phyloP scores from a whole-genome alignment of 1,284 basidiomycete genomes.

The Puccinia horiana region DNA sequence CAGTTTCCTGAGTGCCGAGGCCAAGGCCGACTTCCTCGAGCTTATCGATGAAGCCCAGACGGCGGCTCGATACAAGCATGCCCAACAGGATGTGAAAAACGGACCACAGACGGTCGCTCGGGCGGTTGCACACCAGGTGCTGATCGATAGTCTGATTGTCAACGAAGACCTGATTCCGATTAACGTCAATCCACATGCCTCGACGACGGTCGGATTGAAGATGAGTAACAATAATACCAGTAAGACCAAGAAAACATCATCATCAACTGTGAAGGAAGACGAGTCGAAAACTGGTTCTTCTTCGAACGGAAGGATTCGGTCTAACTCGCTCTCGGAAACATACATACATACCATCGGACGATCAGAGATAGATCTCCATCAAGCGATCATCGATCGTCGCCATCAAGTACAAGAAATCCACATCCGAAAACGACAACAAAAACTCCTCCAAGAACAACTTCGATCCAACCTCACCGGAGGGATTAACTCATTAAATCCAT shows the following conservation, averaged over 20 bases:
- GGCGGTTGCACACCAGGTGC: slow-evolving; percentile 72
- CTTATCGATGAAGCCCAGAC: slow-evolving; percentile 73
- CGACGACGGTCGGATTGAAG: slow-evolving; percentile 51
- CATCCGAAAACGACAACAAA: slow-evolving; percentile 18
- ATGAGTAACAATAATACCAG: slow-evolving; percentile 44
- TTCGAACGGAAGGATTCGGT: slow-evolving; percentile 50
- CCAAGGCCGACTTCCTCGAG: slow-evolving; percentile 66
- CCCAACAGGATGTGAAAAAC: not conserved
- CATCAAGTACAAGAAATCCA: slow-evolving; percentile 30
- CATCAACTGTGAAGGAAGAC: slow-evolving; percentile 1
- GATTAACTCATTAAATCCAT: slow-evolving; percentile 26
- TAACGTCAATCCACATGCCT: slow-evolving; percentile 50
- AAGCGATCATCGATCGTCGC: slow-evolving; percentile 10
- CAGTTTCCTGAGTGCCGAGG: slow-evolving; percentile 72
- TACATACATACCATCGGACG: slow-evolving; percentile 51
- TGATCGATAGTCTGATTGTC: slow-evolving; percentile 76
- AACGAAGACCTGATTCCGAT: slow-evolving; percentile 54
- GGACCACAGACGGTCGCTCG: slow-evolving; percentile 64
- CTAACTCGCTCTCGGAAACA: slow-evolving; percentile 54
- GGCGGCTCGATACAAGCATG: slow-evolving; percentile 55
- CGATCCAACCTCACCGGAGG: slow-evolving; percentile 31
- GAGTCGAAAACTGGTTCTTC: slow-evolving; percentile 16
- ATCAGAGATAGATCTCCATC: slow-evolving; percentile 30
- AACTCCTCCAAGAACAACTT: slow-evolving; percentile 20
- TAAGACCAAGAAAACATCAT: not conserved